Evolutionary conservation across 257 asterid species (phyloP), one percentile per base, ranked within the genome.

Genomic region (Dorcoceras hygrometricum): DNA sequence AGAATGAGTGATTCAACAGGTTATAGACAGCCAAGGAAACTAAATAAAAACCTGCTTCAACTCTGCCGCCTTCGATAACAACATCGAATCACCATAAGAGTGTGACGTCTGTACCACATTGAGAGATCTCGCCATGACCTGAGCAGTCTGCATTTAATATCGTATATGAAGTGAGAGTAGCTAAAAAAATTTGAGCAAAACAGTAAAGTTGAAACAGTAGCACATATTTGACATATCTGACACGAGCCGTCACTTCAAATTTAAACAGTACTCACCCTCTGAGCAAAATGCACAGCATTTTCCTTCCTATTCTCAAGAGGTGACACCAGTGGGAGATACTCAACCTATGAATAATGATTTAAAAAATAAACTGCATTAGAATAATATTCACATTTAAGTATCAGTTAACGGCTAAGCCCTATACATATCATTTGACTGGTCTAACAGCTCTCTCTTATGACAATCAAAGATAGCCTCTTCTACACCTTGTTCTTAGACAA

Each of bases 271-370:
- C 95, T 90, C 82, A 88, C 97, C 95, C 90, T 86, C 73, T 77
- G 86, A 67, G 96, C 78, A 65, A 88, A 84, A 63, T 78, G 82
- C 70, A 50, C 56, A 34, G 96, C 89, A 56, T 70, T 94, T 82
- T 94, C 97, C 81, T 88, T 88, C 79, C 80, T 78, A 66, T 79
- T 84, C 67, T 88, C 96, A 54, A 75, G 79, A 69, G 97, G 93
- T 18, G 76, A 82, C 43, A 88, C 81, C 24, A 85, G 69, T n/a
- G 99, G 99, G 76, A 94, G 99, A 84, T 94, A 94, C 79, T 94
- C 99, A 57, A 92, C 82, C 96, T 91, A 81, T 22, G 55, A n/a
- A 62, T 66, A 73, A 31, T 14, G 50, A 66, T 55, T 46, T 16
- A 64, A 63, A 62, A 8, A 76, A 51, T 31, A 20, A 32, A 63